Evolutionary conservation across 345 rosid species (phyloP).

Genomic region (Populus simonii): DNA sequence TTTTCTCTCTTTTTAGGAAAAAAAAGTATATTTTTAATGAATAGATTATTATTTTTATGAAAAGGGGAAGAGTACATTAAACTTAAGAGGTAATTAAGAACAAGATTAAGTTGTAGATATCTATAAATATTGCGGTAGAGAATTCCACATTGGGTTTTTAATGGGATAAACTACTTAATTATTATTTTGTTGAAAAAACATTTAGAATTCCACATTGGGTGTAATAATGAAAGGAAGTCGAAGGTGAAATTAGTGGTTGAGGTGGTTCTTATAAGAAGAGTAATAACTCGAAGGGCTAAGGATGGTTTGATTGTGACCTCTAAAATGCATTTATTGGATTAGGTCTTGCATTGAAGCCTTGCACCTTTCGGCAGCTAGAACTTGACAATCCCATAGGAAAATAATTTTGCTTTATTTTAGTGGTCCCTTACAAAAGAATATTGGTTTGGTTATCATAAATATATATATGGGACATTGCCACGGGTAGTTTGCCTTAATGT

Average conservation of each 20-base stretch:
- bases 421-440: constrained; percentile 16
- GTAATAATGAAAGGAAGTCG: background rate
- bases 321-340: constrained; percentile 23
- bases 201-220: too few species aligned
- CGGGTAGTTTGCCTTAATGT: background rate
- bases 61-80: too few species aligned
- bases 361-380: constrained; percentile 17
- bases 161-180: too few species aligned
- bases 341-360: constrained; percentile 24
- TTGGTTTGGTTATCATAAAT: background rate
- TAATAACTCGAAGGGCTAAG: background rate
- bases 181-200: too few species aligned
- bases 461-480: background rate
- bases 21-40: too few species aligned
- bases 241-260: background rate
- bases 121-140: too few species aligned
- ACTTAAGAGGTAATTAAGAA: too few species aligned
- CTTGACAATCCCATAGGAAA: constrained; percentile 1
- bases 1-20: too few species aligned
- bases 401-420: background rate
- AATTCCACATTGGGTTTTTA: too few species aligned
- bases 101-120: too few species aligned
- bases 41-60: too few species aligned
- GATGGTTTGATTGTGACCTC: constrained; percentile 15
- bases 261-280: background rate